Base-by-base conservation (phyloP, 176 grass and related monocot genomes). In the Triticum turgidum region DNA sequence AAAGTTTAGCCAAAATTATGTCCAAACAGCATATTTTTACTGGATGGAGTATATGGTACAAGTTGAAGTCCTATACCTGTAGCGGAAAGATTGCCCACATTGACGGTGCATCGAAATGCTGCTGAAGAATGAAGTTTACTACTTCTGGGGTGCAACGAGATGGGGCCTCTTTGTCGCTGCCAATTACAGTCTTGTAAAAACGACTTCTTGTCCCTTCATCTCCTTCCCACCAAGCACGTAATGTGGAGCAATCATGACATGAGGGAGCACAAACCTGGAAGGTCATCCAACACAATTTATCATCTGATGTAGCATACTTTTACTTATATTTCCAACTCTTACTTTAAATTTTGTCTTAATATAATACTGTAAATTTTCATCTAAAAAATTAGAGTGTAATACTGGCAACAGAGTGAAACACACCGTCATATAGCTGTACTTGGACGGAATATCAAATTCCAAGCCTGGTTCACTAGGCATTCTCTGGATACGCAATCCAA, bases 1-100 rank as follows among this genome's bases (percentile, higher is more conserved):
- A 75, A 29, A 49, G 12, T 51, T 75, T 30, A 29, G 29, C 72
- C 2, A 75, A 24, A 51, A 25, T 42, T 52, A 18, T 76, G 25
- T 30, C 44, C 25, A 76, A 76, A 51, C 0, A 14, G 10, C 13
- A 17, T 73, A 5, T 65, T 30, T 30, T 30, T 30, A 76, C 7
- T 76, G 45, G 73, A 32, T 45, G 39, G 73, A 52, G 45, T 63
- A 34, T 44, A 25, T 73, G 54, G 47, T 65, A 66, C 27, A 69
- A 49, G 61, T 76, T 81, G 8, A 83, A 87, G 84, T 35, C 73
- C 5, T 37, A 27, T 83, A 99, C 94, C 97, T 99, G 97, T 77
- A 99, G 86, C 25, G 97, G 97, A 82, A 99, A 97, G 78, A 99
- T 99, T 77, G 97, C 90, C 97, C 97, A 99, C 94, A 97, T 99